phyloP scores from a whole-genome alignment of 1,284 basidiomycete species.

The Trametes versicolor region DNA sequence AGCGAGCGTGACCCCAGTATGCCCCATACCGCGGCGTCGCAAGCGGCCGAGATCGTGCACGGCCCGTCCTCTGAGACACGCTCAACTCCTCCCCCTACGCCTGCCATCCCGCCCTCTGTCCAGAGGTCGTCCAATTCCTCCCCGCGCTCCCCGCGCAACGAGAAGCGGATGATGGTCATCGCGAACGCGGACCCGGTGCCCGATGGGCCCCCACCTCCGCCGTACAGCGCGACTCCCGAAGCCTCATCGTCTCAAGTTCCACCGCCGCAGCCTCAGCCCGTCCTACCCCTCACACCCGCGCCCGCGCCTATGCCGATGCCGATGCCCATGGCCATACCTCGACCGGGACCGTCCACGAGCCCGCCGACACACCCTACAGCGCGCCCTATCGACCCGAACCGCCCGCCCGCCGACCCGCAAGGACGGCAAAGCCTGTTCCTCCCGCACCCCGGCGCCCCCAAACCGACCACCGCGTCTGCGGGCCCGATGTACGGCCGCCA shows the following conservation, averaged over 20 bases:
- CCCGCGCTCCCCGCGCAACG: slow-evolving; percentile 16
- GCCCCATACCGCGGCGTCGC: slow-evolving; percentile 28
- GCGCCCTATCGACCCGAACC: slow-evolving; percentile 37
- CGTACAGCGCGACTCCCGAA: slow-evolving; percentile 27
- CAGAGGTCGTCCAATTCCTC: slow-evolving; percentile 7
- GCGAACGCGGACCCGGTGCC: slow-evolving; percentile 25
- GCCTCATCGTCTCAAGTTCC: slow-evolving; percentile 21
- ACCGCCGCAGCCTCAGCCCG: slow-evolving; percentile 9
- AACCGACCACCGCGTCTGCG: slow-evolving; percentile 52
- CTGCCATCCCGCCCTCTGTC: slow-evolving; percentile 12
- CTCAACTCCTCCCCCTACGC: slow-evolving; percentile 20
- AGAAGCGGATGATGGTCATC: slow-evolving; percentile 30
- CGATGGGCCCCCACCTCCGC: slow-evolving; percentile 28
- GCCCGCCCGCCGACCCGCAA: slow-evolving; percentile 19
- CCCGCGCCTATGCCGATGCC: neutral
- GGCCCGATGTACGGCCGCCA: slow-evolving; percentile 71
- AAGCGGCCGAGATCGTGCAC: slow-evolving; percentile 26
- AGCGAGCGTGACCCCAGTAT: slow-evolving; percentile 49
- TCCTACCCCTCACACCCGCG: slow-evolving; percentile 6
- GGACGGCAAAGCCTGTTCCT: slow-evolving; percentile 63
- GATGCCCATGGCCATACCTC: slow-evolving; percentile 24
- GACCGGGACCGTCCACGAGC: slow-evolving; percentile 40
- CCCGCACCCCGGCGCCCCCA: slow-evolving; percentile 80
- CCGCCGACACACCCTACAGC: slow-evolving; percentile 46
- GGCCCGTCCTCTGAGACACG: slow-evolving; percentile 1